phyloP scores from a whole-genome alignment of 1,284 basidiomycete species.

The Rhodotorula sp. region DNA sequence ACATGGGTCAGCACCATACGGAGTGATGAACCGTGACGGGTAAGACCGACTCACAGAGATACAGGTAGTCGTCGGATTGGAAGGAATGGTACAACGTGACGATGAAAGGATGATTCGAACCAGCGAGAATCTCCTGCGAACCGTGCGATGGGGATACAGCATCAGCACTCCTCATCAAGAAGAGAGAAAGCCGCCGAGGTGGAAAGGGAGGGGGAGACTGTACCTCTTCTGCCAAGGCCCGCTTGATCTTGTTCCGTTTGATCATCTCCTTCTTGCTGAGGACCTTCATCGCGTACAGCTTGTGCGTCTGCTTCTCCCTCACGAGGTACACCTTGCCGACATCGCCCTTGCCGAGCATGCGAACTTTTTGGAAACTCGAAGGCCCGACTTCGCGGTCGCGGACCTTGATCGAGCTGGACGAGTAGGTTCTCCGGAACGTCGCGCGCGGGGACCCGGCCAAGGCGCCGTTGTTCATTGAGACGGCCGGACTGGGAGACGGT shows the following conservation, averaged over 20 bases:
- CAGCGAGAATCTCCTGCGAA: constrained; percentile 79
- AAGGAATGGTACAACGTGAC: constrained; percentile 96
- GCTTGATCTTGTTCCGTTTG: constrained; percentile 96
- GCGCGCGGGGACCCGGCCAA: constrained; percentile 33
- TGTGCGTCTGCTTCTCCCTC: constrained; percentile 88
- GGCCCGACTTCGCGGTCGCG: constrained; percentile 87
- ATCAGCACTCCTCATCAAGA: background rate
- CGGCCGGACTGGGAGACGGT: constrained; percentile 21
- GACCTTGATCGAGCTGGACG: constrained; percentile 96
- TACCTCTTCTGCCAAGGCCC: constrained; percentile 85
- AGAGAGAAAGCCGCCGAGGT: no score
- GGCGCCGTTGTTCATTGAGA: constrained; percentile 31
- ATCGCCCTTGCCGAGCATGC: constrained; percentile 91
- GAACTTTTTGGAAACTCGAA: constrained; percentile 88
- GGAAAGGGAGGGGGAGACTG: constrained; percentile 4
- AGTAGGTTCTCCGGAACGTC: constrained; percentile 88
- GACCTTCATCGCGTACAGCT: constrained; percentile 96
- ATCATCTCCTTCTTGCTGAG: constrained; percentile 98
- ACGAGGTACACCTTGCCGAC: constrained; percentile 96
- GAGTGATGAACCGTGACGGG: background rate
- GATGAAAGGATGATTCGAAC: constrained; percentile 96
- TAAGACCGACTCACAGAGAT: constrained; percentile 61
- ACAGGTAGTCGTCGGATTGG: constrained; percentile 94
- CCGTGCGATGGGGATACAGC: background rate
- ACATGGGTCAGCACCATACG: background rate